Conservation (phyloP, 2,329 filamentous ascomycete species). For the Apiospora hydei region DNA sequence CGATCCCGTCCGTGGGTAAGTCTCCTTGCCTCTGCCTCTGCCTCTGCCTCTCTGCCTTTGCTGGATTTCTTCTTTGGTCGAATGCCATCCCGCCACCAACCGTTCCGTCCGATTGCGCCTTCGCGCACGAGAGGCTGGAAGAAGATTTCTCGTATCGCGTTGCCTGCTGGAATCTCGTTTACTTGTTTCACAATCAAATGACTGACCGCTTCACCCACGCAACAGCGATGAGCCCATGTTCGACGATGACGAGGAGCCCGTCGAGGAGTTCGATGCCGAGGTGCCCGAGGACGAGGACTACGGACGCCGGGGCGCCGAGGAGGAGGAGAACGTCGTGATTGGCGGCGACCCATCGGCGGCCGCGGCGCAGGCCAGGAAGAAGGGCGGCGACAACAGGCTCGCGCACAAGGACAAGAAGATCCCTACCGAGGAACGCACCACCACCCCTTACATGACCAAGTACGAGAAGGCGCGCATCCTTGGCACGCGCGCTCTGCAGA, state of each 20-base stretch:
- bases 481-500: slow-evolving; percentile 92
- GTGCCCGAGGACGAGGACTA: slow-evolving; percentile 60
- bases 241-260: slow-evolving; percentile 72
- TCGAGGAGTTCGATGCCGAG: slow-evolving; percentile 64
- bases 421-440: slow-evolving; percentile 83
- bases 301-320: slow-evolving; percentile 60
- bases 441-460: slow-evolving; percentile 99
- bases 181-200: slow-evolving; percentile 40
- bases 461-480: slow-evolving; percentile 95
- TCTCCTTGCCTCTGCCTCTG: slow-evolving; percentile 28
- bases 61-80: not conserved
- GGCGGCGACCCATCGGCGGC: slow-evolving; percentile 68
- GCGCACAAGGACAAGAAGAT: slow-evolving; percentile 85
- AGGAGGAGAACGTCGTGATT: slow-evolving; percentile 65
- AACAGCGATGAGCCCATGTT: slow-evolving; percentile 72
- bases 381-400: not conserved
- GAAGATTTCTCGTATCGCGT: not conserved
- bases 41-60: not conserved
- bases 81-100: not conserved
- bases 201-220: slow-evolving; percentile 46
- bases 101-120: not conserved
- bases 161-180: slow-evolving; percentile 25
- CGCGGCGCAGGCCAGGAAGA: slow-evolving; percentile 57
- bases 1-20: slow-evolving; percentile 63
- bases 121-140: not conserved